Conservation (phyloP, 768 basidiomycete species). For the Rhizopogon vinicolor region DNA sequence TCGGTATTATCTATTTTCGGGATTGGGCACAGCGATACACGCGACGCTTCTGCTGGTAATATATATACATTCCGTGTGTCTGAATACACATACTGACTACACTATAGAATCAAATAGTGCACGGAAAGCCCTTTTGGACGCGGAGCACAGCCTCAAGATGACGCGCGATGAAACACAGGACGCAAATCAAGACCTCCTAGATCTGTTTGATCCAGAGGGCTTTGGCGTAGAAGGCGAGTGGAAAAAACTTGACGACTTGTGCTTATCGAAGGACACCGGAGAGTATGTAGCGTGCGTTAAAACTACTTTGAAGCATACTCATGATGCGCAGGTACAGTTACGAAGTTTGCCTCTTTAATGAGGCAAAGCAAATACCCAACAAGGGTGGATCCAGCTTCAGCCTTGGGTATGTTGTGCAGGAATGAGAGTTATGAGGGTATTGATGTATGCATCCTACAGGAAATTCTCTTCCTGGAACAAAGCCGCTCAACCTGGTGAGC, state of each 20-base stretch:
- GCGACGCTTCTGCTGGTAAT: conserved; percentile 38
- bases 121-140: conserved; percentile 56
- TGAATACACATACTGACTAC: conserved; percentile 1
- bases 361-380: conserved; percentile 84
- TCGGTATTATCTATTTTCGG: conserved; percentile 64
- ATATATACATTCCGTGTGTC: not conserved
- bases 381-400: conserved; percentile 70
- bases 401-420: conserved; percentile 68
- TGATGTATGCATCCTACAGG: conserved; percentile 32
- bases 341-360: conserved; percentile 87
- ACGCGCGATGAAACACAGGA: conserved; percentile 49
- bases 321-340: conserved; percentile 73
- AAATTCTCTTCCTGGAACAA: conserved; percentile 78
- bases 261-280: conserved; percentile 79
- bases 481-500: conserved; percentile 51
- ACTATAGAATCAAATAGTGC: conserved; percentile 54
- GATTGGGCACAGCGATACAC: conserved; percentile 36
- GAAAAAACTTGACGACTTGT: conserved; percentile 88
- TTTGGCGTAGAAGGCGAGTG: conserved; percentile 87
- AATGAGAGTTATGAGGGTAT: not conserved
- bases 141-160: conserved; percentile 54
- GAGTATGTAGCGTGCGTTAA: conserved; percentile 59
- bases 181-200: conserved; percentile 52
- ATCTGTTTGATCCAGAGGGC: conserved; percentile 59
- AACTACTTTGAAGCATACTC: not conserved